Conservation (phyloP, 2,329 filamentous ascomycete species). For the Elsinoe batatas region DNA sequence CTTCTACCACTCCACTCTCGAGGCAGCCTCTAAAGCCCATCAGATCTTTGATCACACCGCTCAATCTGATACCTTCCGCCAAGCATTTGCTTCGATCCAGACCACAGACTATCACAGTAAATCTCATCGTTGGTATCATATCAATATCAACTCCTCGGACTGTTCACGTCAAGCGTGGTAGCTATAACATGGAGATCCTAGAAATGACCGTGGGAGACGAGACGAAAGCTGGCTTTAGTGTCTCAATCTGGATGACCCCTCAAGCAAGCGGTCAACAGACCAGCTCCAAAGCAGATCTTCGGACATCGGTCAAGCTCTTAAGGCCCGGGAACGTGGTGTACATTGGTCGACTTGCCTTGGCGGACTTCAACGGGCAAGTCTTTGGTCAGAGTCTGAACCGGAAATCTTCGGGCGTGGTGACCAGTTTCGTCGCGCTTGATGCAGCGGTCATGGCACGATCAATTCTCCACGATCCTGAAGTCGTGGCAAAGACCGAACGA, state of each 20-base stretch:
- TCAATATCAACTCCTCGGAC: constrained; percentile 57
- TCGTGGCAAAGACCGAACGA: constrained; percentile 14
- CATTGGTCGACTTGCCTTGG: constrained; percentile 67
- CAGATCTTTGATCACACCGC: constrained; percentile 46
- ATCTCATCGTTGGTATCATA: constrained; percentile 71
- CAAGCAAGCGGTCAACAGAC: constrained; percentile 9
- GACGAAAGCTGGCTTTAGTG: constrained; percentile 65
- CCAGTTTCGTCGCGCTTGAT: constrained; percentile 42
- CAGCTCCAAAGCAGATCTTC: constrained; percentile 25
- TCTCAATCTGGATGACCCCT: constrained; percentile 71
- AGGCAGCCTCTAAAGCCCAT: constrained; percentile 20
- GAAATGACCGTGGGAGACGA: constrained; percentile 80
- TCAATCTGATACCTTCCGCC: constrained; percentile 62
- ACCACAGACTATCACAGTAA: constrained; percentile 74
- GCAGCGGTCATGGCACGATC: not conserved
- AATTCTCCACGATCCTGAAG: not conserved
- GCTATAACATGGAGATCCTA: constrained; percentile 50
- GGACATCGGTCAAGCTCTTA: constrained; percentile 38
- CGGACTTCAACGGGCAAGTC: constrained; percentile 64
- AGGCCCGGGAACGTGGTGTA: constrained; percentile 68
- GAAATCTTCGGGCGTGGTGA: constrained; percentile 55
- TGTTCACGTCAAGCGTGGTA: constrained; percentile 54
- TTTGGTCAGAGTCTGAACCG: constrained; percentile 74
- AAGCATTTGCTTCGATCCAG: constrained; percentile 54
- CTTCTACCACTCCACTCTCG: not conserved